Evolutionary conservation across 441 rosid species (phyloP), one percentile per base, ranked within the genome.

Genomic region (Heliophila coronopifolia): DNA sequence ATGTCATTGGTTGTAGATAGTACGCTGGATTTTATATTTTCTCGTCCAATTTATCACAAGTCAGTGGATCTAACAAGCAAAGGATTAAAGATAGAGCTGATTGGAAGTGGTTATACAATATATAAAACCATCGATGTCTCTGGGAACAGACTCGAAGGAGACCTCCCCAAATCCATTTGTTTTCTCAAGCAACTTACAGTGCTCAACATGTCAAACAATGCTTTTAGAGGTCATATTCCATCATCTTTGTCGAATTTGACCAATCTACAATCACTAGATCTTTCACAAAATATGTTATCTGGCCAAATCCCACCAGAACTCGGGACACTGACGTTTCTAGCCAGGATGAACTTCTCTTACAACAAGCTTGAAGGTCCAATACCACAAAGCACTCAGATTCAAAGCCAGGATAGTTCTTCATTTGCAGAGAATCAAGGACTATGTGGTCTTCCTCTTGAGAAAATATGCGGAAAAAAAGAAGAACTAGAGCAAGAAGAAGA

Each of bases 241-340:
- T 12, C 18, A 24, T 7, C 25, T 15, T 9, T 56, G 7, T 10
- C 24, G 0, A 52, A 43, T 34, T 20, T 55, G 1, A 31, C n/a
- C 23, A 22, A 41, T 14, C 61, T 53, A 1, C 2, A 53, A 5
- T 53, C 59, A 2, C 4, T 55, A 42, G 61, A 55, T 31, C 63
- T 73, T 4, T 78, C 74, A 4, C n/a, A 14, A 0, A 72, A 74
- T 41, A 35, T 8, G 18, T 46, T 72, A n/a, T 60, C 31, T 0
- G 70, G 75, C 10, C 2, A 54, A 37, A 72, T 77, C n/a, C 70
- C 77, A 6, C 11, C 3, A 22, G 26, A 74, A 1, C 32, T 77
- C 4, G 13, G 35, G 0, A 38, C 48, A 6, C 56, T 76, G 6
- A 58, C 12, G 1, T 55, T 33, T 11, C 67, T 55, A 0, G 50